These are phyloP conservation scores for Echites panduratus DNA, from an alignment of 257 asterid species.

Conservation along the genomic window DNA sequence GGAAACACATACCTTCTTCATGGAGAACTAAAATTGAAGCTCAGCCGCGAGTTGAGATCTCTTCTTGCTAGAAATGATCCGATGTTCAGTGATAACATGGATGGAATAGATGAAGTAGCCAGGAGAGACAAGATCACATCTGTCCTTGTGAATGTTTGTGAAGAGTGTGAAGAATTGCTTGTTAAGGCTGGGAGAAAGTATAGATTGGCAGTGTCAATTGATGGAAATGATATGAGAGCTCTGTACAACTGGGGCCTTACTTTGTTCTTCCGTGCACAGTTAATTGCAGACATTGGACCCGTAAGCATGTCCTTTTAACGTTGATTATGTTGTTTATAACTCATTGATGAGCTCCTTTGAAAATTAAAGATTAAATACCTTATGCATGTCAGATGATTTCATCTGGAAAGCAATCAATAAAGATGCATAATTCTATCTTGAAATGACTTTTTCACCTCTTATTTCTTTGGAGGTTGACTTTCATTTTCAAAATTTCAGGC, in stretches of 20 bases:
- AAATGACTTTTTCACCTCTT: not conserved
- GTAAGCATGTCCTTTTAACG: slow-evolving; percentile 38
- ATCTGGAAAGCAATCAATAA: slow-evolving; percentile 1
- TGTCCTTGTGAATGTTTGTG: slow-evolving; percentile 59
- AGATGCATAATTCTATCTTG: not conserved
- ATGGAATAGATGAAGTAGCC: slow-evolving; percentile 27
- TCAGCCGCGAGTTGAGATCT: slow-evolving; percentile 63
- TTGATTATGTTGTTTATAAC: not conserved
- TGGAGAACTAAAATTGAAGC: slow-evolving; percentile 72
- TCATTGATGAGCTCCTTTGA: not conserved
- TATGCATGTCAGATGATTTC: not conserved
- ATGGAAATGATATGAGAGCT: slow-evolving; percentile 79
- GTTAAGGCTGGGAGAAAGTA: slow-evolving; percentile 78
- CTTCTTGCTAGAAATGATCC: slow-evolving; percentile 39
- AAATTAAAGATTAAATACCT: no score
- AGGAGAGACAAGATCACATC: slow-evolving; percentile 42
- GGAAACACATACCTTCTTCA: slow-evolving; percentile 90
- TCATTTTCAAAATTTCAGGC: slow-evolving; percentile 37
- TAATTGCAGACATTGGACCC: slow-evolving; percentile 90
- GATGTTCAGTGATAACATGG: slow-evolving; percentile 26
- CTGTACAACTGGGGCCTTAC: slow-evolving; percentile 95
- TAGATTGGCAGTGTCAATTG: slow-evolving; percentile 76
- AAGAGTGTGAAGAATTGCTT: slow-evolving; percentile 83
- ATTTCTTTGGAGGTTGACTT: slow-evolving; percentile 10
- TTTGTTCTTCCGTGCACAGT: slow-evolving; percentile 76